These are phyloP conservation scores for Fusarium aywerte DNA, from an alignment of 2,329 filamentous ascomycete genomes.

Conservation along the genomic window DNA sequence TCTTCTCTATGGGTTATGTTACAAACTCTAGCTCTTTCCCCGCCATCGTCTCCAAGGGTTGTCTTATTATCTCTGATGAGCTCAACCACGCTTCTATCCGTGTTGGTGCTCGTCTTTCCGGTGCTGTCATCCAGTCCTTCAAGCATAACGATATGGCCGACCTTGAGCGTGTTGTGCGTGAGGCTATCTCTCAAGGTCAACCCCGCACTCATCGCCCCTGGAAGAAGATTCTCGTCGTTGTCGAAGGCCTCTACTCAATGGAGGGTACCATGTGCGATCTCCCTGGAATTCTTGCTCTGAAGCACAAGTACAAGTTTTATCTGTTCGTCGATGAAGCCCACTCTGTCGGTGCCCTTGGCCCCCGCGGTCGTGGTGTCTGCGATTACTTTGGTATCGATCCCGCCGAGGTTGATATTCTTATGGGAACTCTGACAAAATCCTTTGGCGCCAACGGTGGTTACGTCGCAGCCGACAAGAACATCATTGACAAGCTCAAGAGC, in stretches of 20 bases:
- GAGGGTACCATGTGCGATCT: slow-evolving; percentile 98
- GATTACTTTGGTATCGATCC: slow-evolving; percentile 97
- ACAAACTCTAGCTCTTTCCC: slow-evolving; percentile 96
- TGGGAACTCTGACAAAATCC: slow-evolving; percentile 98
- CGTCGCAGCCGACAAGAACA: slow-evolving; percentile 85
- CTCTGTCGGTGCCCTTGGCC: slow-evolving; percentile 92
- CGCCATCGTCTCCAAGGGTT: slow-evolving; percentile 90
- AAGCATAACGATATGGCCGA: slow-evolving; percentile 96
- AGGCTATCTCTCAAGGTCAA: slow-evolving; percentile 95
- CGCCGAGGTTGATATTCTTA: slow-evolving; percentile 89
- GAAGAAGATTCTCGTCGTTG: slow-evolving; percentile 98
- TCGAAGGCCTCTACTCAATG: slow-evolving; percentile 99
- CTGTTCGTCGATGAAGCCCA: slow-evolving; percentile 97
- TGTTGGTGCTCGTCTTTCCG: slow-evolving; percentile 91
- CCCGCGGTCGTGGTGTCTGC: slow-evolving; percentile 89
- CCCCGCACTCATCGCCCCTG: slow-evolving; percentile 98
- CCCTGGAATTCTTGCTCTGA: slow-evolving; percentile 86
- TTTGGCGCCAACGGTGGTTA: slow-evolving; percentile 99
- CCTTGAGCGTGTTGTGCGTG: slow-evolving; percentile 85
- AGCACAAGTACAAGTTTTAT: slow-evolving; percentile 96
- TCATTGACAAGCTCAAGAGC: slow-evolving; percentile 90
- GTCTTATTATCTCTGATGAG: slow-evolving; percentile 94
- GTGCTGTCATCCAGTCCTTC: slow-evolving; percentile 94
- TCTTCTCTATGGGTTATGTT: slow-evolving; percentile 99
- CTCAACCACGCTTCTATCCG: slow-evolving; percentile 98